phyloP scores from a whole-genome alignment of 192 early-diverging fungal species.

The Coemansia sp. region DNA sequence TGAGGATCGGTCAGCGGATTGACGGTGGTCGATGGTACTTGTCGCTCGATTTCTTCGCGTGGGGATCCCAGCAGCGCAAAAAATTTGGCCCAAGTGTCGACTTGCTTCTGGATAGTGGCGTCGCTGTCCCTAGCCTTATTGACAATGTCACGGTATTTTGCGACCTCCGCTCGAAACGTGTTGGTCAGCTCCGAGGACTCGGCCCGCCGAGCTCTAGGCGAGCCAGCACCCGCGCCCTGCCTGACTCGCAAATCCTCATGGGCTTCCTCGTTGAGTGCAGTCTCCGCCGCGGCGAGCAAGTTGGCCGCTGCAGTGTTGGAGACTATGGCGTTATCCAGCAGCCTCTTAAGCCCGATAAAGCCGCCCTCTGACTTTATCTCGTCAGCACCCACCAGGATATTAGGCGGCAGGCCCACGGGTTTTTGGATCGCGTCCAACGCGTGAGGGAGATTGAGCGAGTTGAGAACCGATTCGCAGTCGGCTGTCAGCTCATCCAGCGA shows the following conservation, averaged over 20 bases:
- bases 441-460: constrained; percentile 67
- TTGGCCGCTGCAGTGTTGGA: constrained; percentile 49
- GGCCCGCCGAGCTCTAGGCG: constrained; percentile 9
- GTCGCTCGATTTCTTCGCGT: constrained; percentile 54
- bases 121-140: constrained; percentile 72
- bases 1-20: constrained; percentile 58
- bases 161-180: constrained; percentile 33
- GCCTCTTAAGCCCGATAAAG: constrained; percentile 57
- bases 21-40: constrained; percentile 61
- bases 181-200: constrained; percentile 38
- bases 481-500: constrained; percentile 68
- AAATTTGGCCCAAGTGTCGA: constrained; percentile 39
- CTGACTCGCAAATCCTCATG: constrained; percentile 33
- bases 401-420: constrained; percentile 72
- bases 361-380: constrained; percentile 78
- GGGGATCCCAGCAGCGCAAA: constrained; percentile 35
- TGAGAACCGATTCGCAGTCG: constrained; percentile 66
- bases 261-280: constrained; percentile 36
- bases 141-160: constrained; percentile 61
- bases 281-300: constrained; percentile 61
- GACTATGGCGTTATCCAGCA: constrained; percentile 61
- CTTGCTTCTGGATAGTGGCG: constrained; percentile 58
- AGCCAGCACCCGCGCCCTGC: constrained; percentile 1
- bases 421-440: constrained; percentile 72
- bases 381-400: constrained; percentile 65